These are phyloP conservation scores for Steccherinum ochraceum DNA, from an alignment of 768 basidiomycete species.

Conservation along the genomic window DNA sequence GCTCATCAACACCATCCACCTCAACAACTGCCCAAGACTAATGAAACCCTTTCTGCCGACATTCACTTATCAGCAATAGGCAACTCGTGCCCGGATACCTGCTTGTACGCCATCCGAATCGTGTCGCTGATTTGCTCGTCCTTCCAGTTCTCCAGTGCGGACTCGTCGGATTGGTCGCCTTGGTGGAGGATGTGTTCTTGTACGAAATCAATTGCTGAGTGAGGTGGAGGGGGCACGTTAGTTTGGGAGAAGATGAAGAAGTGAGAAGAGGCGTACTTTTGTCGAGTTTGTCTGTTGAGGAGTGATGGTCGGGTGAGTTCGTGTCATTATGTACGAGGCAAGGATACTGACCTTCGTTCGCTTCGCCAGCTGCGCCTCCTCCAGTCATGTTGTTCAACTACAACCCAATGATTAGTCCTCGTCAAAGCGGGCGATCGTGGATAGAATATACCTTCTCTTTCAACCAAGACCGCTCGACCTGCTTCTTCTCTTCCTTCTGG, in stretches of 20 bases:
- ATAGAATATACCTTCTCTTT: conserved; percentile 5
- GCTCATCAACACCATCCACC: too few species aligned
- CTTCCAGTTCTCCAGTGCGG: conserved; percentile 33
- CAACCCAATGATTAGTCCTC: neutral
- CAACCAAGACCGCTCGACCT: conserved; percentile 3
- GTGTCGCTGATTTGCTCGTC: conserved; percentile 32
- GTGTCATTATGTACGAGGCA: neutral
- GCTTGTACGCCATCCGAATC: conserved; percentile 28
- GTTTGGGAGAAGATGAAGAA: neutral
- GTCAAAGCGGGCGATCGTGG: neutral
- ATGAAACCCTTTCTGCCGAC: too few species aligned
- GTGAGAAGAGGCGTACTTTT: conserved; percentile 4
- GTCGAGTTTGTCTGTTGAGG: conserved; percentile 5
- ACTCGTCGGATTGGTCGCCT: conserved; percentile 33
- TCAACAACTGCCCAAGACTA: too few species aligned
- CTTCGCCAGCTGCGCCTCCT: conserved; percentile 2
- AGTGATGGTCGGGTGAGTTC: too few species aligned
- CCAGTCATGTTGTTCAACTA: conserved; percentile 10
- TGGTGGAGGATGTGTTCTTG: conserved; percentile 34
- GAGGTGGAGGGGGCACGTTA: neutral
- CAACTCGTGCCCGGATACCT: conserved; percentile 31
- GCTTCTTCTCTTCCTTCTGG: conserved; percentile 5
- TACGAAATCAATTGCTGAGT: conserved; percentile 32
- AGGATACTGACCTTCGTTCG: conserved; percentile 1
- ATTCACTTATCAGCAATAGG: conserved; percentile 25